These are phyloP conservation scores for Canna indica DNA, from an alignment of 176 grass and related monocot genomes.

Conservation along the genomic window DNA sequence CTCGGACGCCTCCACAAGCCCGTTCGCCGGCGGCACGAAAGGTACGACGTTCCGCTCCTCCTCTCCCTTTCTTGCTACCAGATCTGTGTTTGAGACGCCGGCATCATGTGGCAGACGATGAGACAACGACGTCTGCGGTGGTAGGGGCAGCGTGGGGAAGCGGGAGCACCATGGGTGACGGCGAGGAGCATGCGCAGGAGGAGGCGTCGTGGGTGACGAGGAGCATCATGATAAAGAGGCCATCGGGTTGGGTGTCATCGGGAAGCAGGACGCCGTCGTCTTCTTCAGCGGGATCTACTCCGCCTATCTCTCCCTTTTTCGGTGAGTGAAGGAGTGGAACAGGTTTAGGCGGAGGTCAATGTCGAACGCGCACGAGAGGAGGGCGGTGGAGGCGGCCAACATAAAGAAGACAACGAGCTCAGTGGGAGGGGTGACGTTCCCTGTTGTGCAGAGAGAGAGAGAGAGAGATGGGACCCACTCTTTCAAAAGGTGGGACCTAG, in stretches of 20 bases:
- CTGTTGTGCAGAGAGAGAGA: too few relatives aligned
- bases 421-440: too few relatives aligned
- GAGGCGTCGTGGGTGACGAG: constrained; percentile 54
- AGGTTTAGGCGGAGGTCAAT: neutral
- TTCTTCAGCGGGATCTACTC: constrained; percentile 46
- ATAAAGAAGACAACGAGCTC: neutral
- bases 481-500: too few relatives aligned
- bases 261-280: constrained; percentile 50
- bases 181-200: neutral
- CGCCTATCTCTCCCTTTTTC: constrained; percentile 70
- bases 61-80: neutral
- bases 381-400: neutral
- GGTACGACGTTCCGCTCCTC: neutral
- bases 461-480: too few relatives aligned
- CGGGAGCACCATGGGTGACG: neutral
- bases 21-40: constrained; percentile 22
- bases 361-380: neutral
- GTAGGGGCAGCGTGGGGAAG: neutral
- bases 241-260: constrained; percentile 55
- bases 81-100: constrained; percentile 19
- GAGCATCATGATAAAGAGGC: constrained; percentile 98
- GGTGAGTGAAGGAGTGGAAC: constrained; percentile 23
- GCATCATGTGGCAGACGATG: too few relatives aligned
- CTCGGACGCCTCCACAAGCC: constrained; percentile 19
- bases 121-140: constrained; percentile 11